Evolutionary conservation across 768 basidiomycete species (phyloP).

Genomic region (Russula brevipes): DNA sequence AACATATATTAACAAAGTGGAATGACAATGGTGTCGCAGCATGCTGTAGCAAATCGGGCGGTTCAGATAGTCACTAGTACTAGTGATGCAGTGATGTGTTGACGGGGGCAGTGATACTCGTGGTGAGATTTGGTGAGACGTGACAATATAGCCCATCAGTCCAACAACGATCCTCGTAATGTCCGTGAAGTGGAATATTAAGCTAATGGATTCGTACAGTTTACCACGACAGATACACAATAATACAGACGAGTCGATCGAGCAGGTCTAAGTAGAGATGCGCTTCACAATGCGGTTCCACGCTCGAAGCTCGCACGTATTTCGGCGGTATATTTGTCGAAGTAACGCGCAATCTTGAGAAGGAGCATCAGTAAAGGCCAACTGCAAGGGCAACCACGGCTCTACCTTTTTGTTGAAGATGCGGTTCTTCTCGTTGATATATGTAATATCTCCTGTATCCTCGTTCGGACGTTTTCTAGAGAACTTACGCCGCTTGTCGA

Average conservation of each 20-base stretch:
- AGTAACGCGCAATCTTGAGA: slow-evolving; percentile 81
- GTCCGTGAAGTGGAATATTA: background rate
- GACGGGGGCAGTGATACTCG: too few relatives aligned
- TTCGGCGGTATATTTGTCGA: slow-evolving; percentile 95
- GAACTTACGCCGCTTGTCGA: slow-evolving; percentile 87
- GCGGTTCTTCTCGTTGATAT: slow-evolving; percentile 97
- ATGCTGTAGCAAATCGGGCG: too few relatives aligned
- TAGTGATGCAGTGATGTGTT: too few relatives aligned
- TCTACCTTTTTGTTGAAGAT: slow-evolving; percentile 95
- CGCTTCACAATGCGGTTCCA: slow-evolving; percentile 77
- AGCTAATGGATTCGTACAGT: background rate
- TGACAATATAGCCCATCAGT: background rate
- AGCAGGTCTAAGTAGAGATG: background rate
- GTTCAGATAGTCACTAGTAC: too few relatives aligned
- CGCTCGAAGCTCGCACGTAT: slow-evolving; percentile 98
- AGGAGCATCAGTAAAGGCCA: slow-evolving; percentile 1
- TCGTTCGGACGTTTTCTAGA: slow-evolving; percentile 88
- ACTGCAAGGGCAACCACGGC: slow-evolving; percentile 14
- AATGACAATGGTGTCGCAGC: too few relatives aligned
- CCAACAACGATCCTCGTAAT: background rate
- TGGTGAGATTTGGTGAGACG: background rate
- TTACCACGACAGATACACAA: slow-evolving; percentile 9
- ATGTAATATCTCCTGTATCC: slow-evolving; percentile 93
- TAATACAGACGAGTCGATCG: slow-evolving; percentile 11
- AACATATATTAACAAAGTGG: too few relatives aligned